phyloP scores from a whole-genome alignment of 2,329 filamentous ascomycete genomes.

The Pestalotiopsis sp. region DNA sequence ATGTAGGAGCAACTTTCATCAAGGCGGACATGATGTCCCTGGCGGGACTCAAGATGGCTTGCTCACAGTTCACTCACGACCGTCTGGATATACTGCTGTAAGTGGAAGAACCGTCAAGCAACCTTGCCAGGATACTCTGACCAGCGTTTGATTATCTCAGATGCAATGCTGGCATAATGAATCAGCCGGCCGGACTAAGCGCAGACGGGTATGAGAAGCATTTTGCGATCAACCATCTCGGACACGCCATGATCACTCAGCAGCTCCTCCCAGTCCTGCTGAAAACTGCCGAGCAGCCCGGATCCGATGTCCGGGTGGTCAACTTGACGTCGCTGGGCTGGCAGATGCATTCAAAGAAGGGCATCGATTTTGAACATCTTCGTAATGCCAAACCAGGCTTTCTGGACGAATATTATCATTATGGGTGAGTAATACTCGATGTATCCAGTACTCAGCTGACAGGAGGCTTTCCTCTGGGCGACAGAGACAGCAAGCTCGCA shows the following conservation, averaged over 20 bases:
- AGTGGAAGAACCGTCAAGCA: conserved; percentile 10
- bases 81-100: conserved; percentile 47
- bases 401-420: conserved; percentile 12
- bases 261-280: conserved; percentile 17
- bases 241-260: conserved; percentile 41
- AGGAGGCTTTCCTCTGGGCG: conserved; percentile 16
- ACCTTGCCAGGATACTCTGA: background rate
- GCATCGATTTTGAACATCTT: conserved; percentile 18
- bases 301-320: conserved; percentile 19
- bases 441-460: background rate
- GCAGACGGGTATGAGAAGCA: conserved; percentile 42
- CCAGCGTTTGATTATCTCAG: background rate
- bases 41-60: conserved; percentile 37
- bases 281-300: conserved; percentile 9
- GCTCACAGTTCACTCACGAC: conserved; percentile 33
- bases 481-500: conserved; percentile 27
- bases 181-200: conserved; percentile 30
- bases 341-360: conserved; percentile 7
- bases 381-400: conserved; percentile 7
- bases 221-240: conserved; percentile 47
- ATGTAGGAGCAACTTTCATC: conserved; percentile 33
- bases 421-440: conserved; percentile 8
- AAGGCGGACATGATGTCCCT: conserved; percentile 44
- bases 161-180: conserved; percentile 40
- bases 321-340: conserved; percentile 15